Base-by-base conservation (phyloP, 140 eudicot genomes). In the Cichorium intybus region DNA sequence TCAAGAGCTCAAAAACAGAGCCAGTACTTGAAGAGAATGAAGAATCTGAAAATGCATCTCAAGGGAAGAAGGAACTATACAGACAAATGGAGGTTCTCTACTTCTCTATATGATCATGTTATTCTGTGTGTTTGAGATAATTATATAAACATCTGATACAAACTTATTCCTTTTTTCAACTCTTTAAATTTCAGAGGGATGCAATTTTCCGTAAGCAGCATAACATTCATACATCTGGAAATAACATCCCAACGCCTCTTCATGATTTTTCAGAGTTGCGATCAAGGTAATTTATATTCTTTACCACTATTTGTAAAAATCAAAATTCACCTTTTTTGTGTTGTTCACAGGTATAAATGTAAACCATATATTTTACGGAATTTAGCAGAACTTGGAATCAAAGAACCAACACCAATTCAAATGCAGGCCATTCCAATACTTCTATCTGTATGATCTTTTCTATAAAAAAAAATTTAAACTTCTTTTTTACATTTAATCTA, bases 391-490 rank as follows among this genome's bases (percentile, higher is more conserved):
- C 89, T 88, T 67, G 89, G 92, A 77, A 87, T 71, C 72, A 83
- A 79, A 72, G 96, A 92, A 78, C 98, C 96, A 37, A 87, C 98
- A 43, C 92, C 98, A 34, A 92, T 92, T 69, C 98, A 92, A 78
- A 87, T 88, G 96, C 98, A 92, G 90, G 92, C 98, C 70, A 85
- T 92, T 68, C 92, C 98, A 73, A 78, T 92, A 67, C 93, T 92
- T 56, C 68, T 92, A 85, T 92, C 98, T 77, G 98, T 92, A 88
- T 70, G 98, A 66, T 61, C 69, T 78, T 70, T 65, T 24, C 47
- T 39, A 39, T 54, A 7, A 46, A 43, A 33, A 10, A 9, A 56
- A 31, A 9, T 55, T 46, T 52, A 31, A 53, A 60, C 24, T 24
- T 35, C 23, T 10, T 60, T 39, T 64, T 16, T 8, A 26, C 15